phyloP scores from a whole-genome alignment of 2,329 filamentous ascomycete genomes.

The Tolypocladium endophyticum region DNA sequence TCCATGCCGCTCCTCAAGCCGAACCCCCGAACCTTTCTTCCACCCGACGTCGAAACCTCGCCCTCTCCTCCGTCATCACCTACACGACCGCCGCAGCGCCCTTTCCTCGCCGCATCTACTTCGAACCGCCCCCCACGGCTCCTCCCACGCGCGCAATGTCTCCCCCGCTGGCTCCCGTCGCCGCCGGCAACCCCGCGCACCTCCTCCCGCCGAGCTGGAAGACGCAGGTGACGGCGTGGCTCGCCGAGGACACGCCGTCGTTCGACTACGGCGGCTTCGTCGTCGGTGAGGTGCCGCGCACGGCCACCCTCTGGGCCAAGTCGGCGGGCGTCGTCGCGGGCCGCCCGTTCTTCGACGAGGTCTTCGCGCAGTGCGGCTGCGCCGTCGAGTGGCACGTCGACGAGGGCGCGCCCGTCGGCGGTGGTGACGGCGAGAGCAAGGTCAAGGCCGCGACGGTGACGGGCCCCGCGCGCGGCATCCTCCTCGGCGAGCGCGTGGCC shows the following conservation, averaged over 20 bases:
- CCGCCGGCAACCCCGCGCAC: slow-evolving; percentile 40
- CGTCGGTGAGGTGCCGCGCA: slow-evolving; percentile 60
- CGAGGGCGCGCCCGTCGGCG: slow-evolving; percentile 62
- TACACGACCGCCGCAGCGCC: neutral
- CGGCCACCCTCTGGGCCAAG: slow-evolving; percentile 59
- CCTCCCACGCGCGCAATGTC: neutral
- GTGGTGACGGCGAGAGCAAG: slow-evolving; percentile 39
- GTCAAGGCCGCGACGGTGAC: slow-evolving; percentile 66
- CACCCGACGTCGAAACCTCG: neutral
- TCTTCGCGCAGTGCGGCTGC: slow-evolving; percentile 84
- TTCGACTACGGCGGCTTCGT: slow-evolving; percentile 98
- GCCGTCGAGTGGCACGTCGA: slow-evolving; percentile 77
- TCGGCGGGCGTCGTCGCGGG: slow-evolving; percentile 77
- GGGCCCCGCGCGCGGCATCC: slow-evolving; percentile 67
- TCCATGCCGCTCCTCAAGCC: neutral
- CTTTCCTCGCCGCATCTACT: neutral
- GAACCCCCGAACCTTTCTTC: neutral
- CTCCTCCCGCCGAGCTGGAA: slow-evolving; percentile 83
- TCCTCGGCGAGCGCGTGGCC: slow-evolving; percentile 89
- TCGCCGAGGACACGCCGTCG: slow-evolving; percentile 90
- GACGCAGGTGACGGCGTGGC: slow-evolving; percentile 68
- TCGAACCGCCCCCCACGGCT: neutral
- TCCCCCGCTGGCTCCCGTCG: neutral
- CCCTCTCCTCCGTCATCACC: neutral
- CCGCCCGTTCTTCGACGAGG: slow-evolving; percentile 89